Evolutionary conservation across 2,329 filamentous ascomycete species (phyloP), one percentile per base, ranked within the genome.

Genomic region (Botrytis byssoidea): DNA sequence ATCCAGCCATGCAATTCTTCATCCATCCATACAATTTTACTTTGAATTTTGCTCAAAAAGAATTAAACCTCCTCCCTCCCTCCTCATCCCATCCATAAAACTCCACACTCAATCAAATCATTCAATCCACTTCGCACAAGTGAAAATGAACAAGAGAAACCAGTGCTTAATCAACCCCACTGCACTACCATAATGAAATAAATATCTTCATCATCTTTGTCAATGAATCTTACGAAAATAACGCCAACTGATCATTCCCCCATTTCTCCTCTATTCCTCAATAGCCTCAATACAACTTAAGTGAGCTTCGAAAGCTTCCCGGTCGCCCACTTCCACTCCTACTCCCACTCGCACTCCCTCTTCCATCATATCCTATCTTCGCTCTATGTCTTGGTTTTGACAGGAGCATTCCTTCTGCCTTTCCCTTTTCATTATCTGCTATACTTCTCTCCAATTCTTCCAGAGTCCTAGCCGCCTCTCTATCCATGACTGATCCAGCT

Each of bases 381-480:
- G 74, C 65, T 46, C 75, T 79, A 60, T 73, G 74, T 63, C 74
- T 72, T 35, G 77, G 74, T 68, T 77, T 80, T 1, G 74, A 75
- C 48, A 76, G 74, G n/a, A 79, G 74, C 32, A 79, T 51, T 35
- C 59, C 74, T 63, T 79, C 76, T 18, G 77, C 77, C 65, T 77
- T 78, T 16, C 76, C 76, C 74, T 78, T 74, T 66, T 79, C 79
- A 46, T 80, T 77, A 73, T 78, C 71, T 42, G 74, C 75, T 55
- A 82, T 80, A 6, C 55, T 67, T 55, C 69, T 73, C 74, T 82
- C 80, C 18, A 79, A 74, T 46, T 78, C 74, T 29, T 75, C 72
- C 14, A 82, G 73, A n/a, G 72, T 63, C 60, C 73, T 63, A 7
- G 72, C 71, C 18, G 76, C 77, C 37, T 74, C 76, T n/a, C 77